phyloP scores from a whole-genome alignment of 2,329 filamentous ascomycete genomes.

The Gyromitra esculenta region DNA sequence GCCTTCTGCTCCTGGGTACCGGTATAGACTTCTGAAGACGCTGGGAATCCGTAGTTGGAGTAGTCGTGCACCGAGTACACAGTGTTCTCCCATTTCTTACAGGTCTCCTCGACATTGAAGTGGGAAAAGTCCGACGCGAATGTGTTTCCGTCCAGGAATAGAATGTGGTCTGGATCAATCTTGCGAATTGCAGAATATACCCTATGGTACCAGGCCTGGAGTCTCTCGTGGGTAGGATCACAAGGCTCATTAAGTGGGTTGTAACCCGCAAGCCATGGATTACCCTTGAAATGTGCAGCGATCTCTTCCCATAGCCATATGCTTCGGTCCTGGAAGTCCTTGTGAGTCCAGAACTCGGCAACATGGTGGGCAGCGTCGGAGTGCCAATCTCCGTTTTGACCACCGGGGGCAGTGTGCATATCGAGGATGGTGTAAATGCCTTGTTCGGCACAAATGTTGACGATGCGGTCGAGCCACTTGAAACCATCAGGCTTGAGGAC shows the following conservation, averaged over 20 bases:
- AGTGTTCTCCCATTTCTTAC: constrained; percentile 60
- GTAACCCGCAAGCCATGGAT: constrained; percentile 62
- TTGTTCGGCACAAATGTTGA: constrained; percentile 63
- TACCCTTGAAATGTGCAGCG: constrained; percentile 62
- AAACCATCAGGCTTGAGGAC: constrained; percentile 65
- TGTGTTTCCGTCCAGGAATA: constrained; percentile 67
- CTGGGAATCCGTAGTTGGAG: constrained; percentile 65
- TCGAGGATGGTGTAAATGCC: constrained; percentile 64
- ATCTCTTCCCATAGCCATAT: constrained; percentile 63
- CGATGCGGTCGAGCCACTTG: constrained; percentile 64
- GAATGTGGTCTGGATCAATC: constrained; percentile 64
- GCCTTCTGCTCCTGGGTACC: constrained; percentile 63
- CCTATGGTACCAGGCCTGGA: constrained; percentile 62
- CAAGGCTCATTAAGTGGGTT: constrained; percentile 61
- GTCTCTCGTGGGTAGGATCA: constrained; percentile 59
- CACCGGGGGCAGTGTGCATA: constrained; percentile 63
- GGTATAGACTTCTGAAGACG: constrained; percentile 61
- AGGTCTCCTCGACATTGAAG: constrained; percentile 55
- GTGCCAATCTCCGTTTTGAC: constrained; percentile 66
- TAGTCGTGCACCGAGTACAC: constrained; percentile 69
- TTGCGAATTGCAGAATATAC: constrained; percentile 61
- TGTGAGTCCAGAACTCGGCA: constrained; percentile 64
- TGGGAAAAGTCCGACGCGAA: constrained; percentile 63
- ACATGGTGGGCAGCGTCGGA: constrained; percentile 59
- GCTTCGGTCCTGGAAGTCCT: constrained; percentile 64